Evolutionary conservation across 1,284 basidiomycete species (phyloP).

Genomic region (Neolentinus lepideus): DNA sequence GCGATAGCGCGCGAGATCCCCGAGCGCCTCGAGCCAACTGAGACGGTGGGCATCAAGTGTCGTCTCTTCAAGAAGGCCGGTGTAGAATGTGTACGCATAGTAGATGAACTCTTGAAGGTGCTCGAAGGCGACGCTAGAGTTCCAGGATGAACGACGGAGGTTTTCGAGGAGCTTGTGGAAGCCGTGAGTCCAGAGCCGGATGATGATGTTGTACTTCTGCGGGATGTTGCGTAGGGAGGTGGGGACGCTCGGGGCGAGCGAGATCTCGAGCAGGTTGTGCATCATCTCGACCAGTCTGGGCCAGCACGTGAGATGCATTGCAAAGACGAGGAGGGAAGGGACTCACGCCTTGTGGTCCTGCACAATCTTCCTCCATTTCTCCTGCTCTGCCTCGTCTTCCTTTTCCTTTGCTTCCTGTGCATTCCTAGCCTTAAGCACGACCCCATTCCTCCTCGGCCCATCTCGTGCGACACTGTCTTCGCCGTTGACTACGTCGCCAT

Average conservation of each 20-base stretch:
- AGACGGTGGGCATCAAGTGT: conserved; percentile 65
- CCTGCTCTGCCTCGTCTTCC: conserved; percentile 51
- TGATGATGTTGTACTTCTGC: conserved; percentile 91
- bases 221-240: conserved; percentile 85
- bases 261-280: conserved; percentile 82
- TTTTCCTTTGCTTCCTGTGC: conserved; percentile 23
- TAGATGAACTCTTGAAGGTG: conserved; percentile 89
- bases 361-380: conserved; percentile 60
- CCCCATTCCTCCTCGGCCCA: conserved; percentile 23
- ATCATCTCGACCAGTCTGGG: conserved; percentile 81
- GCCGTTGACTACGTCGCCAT: conserved; percentile 39
- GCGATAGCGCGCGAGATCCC: conserved; percentile 90
- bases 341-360: conserved; percentile 66
- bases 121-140: conserved; percentile 57
- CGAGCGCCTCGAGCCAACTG: conserved; percentile 93
- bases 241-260: conserved; percentile 82
- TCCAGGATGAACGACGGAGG: conserved; percentile 74
- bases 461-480: conserved; percentile 30
- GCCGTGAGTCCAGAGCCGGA: conserved; percentile 86
- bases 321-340: conserved; percentile 4
- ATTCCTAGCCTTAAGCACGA: conserved; percentile 42
- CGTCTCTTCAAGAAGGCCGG: conserved; percentile 81
- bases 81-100: conserved; percentile 93
- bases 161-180: conserved; percentile 90
- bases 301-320: conserved; percentile 4